Conservation (phyloP, 768 basidiomycete genomes). For the Auriscalpium vulgare region DNA sequence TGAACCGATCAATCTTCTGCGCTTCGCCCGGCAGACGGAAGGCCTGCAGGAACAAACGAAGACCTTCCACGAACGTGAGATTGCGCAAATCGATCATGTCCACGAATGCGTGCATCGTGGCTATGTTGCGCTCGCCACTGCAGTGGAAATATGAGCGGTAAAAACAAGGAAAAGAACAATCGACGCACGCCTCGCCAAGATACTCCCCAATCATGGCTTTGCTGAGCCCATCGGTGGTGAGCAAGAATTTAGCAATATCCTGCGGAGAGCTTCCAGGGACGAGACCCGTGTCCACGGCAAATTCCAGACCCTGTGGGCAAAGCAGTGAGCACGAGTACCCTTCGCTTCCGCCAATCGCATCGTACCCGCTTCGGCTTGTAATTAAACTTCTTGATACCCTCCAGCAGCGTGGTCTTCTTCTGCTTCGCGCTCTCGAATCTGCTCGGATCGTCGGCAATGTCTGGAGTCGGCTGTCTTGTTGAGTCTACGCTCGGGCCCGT, state of each 20-base stretch:
- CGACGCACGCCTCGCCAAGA: conserved; percentile 85
- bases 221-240: conserved; percentile 84
- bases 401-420: conserved; percentile 88
- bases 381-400: conserved; percentile 97
- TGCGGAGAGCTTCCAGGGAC: conserved; percentile 63
- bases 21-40: conserved; percentile 97
- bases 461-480: conserved; percentile 65
- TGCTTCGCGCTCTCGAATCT: conserved; percentile 94
- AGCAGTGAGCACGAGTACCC: too few species aligned
- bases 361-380: conserved; percentile 94
- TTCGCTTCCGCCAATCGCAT: not conserved
- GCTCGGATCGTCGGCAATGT: conserved; percentile 80
- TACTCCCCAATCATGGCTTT: conserved; percentile 98
- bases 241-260: conserved; percentile 79
- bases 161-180: not conserved
- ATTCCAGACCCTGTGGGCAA: conserved; percentile 68
- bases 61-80: conserved; percentile 78
- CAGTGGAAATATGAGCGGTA: not conserved
- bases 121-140: conserved; percentile 84
- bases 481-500: conserved; percentile 42
- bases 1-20: conserved; percentile 97
- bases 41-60: conserved; percentile 85
- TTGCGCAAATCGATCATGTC: conserved; percentile 84
- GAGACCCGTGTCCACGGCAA: conserved; percentile 82
- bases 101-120: conserved; percentile 96